A percentile compares a stretch with the other conserved stretches of the same genome.
Conservation (phyloP, 768 basidiomycete species). For the Boletus subcaerulescens region DNA sequence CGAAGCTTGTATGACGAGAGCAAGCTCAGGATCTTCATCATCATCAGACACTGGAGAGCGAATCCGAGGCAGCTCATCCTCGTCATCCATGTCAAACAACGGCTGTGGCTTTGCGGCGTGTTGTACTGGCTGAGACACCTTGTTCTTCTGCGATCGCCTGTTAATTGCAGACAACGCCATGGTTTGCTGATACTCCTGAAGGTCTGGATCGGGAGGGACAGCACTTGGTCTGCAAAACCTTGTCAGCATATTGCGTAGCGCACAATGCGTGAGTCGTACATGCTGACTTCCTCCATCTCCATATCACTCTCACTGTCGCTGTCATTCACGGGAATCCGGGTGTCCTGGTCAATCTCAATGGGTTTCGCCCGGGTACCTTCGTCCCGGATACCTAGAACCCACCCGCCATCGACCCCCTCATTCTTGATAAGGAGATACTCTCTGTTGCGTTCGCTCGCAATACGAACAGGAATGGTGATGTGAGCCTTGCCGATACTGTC, state of each 20-base stretch:
- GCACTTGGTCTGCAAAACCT: slow-evolving; percentile 28
- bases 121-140: slow-evolving; percentile 25
- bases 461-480: slow-evolving; percentile 86
- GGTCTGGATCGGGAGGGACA: slow-evolving; percentile 51
- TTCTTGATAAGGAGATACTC: slow-evolving; percentile 96
- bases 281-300: slow-evolving; percentile 81
- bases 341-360: slow-evolving; percentile 78
- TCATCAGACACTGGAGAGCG: slow-evolving; percentile 34
- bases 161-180: slow-evolving; percentile 62
- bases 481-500: slow-evolving; percentile 90
- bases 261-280: slow-evolving; percentile 44
- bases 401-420: slow-evolving; percentile 81
- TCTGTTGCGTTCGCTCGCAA: slow-evolving; percentile 92
- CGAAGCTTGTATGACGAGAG: slow-evolving; percentile 62
- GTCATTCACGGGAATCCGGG: slow-evolving; percentile 34
- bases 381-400: slow-evolving; percentile 91
- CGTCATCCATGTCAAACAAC: slow-evolving; percentile 54
- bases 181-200: slow-evolving; percentile 57
- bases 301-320: slow-evolving; percentile 48
- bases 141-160: slow-evolving; percentile 40
- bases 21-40: slow-evolving; percentile 51
- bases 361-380: slow-evolving; percentile 82
- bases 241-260: slow-evolving; percentile 7
- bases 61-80: slow-evolving; percentile 35
- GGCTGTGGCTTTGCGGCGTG: slow-evolving; percentile 40